Base-by-base conservation (phyloP, 306 rosid genomes). In the Begonia masoniana region DNA sequence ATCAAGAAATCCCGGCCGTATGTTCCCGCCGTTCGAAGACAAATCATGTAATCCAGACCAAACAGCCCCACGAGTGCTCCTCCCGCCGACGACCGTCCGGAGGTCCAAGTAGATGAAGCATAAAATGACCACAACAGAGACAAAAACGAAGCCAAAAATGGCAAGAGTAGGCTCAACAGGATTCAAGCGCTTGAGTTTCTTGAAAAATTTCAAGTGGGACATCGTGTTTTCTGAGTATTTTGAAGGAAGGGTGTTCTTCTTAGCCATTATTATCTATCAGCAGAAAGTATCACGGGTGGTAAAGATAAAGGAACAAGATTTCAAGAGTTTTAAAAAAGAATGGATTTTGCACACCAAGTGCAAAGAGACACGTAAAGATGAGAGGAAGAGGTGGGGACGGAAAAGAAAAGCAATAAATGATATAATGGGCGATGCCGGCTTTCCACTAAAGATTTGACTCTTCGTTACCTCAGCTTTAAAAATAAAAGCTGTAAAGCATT, bases 81-180 rank as follows among this genome's bases (percentile, higher is more conserved):
- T 13, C n/a, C 74, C 71, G 7, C 16, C 31, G 17, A 47, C 43
- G 46, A 68, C 46, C 13, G 74, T 35, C 2, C 16, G 56, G 73
- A 65, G 75, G 61, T 81, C 88, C 35, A 82, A 50, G 82, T 50
- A 79, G 62, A 73, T 76, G 76, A 79, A 82, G 61, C 70, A 68
- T 6, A 55, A 63, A 26, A 84, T 19, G 77, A 84, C 74, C 54
- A 88, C 52, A 50, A 67, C 23, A 12, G 72, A 50, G 51, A 72
- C 6, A 43, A 78, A 56, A 73, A 79, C 65, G 79, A 84, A 82
- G 11, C 73, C 57, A 23, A 72, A 45, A 13, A 78, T 58, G 11
- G 67, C 70, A 3, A 84, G 47, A 57, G 79, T 73, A 23, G 76
- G 80, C 24, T 84, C 95, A 1, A 84, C 65, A 58, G 84, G 83